Base-by-base conservation (phyloP, 495 filamentous ascomycete genomes). In the Talaromyces thailandensis region DNA sequence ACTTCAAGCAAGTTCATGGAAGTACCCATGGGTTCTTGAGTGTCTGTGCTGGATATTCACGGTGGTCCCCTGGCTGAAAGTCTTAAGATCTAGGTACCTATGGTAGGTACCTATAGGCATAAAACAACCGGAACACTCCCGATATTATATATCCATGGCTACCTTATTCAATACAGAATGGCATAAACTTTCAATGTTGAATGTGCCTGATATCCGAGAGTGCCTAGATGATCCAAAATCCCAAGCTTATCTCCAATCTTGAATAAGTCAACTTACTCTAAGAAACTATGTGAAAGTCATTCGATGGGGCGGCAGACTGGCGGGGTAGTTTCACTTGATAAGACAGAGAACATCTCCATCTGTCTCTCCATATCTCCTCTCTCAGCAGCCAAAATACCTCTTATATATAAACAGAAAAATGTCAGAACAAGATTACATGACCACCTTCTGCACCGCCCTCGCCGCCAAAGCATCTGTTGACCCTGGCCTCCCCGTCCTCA, bases 401-500 rank as follows among this genome's bases (percentile, higher is more conserved):
- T 6, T 24, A 24, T 24, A 53, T 26, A 37, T 37, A 35, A 9
- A 58, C 16, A 7, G 11, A 37, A 45, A 26, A 5, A 43, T 59
- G 29, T 40, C 57, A 26, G 23, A 59, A 24, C 18, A n/a, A 45
- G 37, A 59, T n/a, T 40, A 40, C 18, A 59, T 26, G 23, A 24
- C 57, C 21, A 32, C 7, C 6, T 43, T 59, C 23, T 59, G 57
- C 18, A 11, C n/a, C 14, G 32, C 57, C 16, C 57, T 59, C 35
- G 57, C 57, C 35, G 24, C n/a, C 6, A 59, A 59, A 56, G 61
- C 61, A 0, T 29, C 50, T 6, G 31, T 18, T 14, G 61, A 60
- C 9, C 70, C 68, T 6, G 51, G 59, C 2, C 71, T 81, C n/a
- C 84, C 84, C n/a, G 64, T 64, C 18, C 66, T 73, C 7, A 80